phyloP scores from a whole-genome alignment of 176 grass and related monocot genomes.

The Raddia guianensis region DNA sequence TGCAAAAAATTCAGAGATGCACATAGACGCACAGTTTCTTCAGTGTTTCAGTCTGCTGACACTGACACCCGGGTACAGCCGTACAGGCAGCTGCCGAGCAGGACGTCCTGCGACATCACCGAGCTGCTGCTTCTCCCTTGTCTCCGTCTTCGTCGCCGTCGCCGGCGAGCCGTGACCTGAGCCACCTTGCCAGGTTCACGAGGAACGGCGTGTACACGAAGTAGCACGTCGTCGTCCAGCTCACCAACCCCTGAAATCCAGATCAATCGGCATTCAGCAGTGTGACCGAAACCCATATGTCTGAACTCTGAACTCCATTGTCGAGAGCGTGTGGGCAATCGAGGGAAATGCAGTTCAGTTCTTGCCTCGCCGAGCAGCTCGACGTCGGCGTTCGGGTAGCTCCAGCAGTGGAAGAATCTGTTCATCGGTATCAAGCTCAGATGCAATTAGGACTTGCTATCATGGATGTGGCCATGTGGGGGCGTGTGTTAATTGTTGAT shows the following conservation, averaged over 20 bases:
- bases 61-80: too few relatives aligned
- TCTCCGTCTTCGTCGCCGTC: constrained; percentile 6
- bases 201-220: constrained; percentile 91
- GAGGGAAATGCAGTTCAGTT: background rate
- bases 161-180: constrained; percentile 41
- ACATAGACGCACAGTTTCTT: background rate
- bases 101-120: background rate
- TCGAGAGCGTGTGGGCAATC: background rate
- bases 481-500: too few relatives aligned
- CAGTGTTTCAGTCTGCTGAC: background rate
- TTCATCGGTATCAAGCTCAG: constrained; percentile 7
- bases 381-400: constrained; percentile 85
- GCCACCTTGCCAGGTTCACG: constrained; percentile 70
- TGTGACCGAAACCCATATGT: too few relatives aligned
- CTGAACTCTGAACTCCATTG: background rate
- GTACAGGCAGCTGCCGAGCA: too few relatives aligned
- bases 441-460: background rate
- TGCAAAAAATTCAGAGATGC: background rate
- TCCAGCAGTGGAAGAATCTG: constrained; percentile 80
- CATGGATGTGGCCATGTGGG: too few relatives aligned
- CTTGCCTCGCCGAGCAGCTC: constrained; percentile 73
- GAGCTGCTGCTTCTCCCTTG: constrained; percentile 16
- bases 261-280: background rate
- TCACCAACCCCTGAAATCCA: constrained; percentile 73
- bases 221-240: constrained; percentile 93